These are phyloP conservation scores for Solanum bukasovii DNA, from an alignment of 257 asterid genomes.

Conservation along the genomic window DNA sequence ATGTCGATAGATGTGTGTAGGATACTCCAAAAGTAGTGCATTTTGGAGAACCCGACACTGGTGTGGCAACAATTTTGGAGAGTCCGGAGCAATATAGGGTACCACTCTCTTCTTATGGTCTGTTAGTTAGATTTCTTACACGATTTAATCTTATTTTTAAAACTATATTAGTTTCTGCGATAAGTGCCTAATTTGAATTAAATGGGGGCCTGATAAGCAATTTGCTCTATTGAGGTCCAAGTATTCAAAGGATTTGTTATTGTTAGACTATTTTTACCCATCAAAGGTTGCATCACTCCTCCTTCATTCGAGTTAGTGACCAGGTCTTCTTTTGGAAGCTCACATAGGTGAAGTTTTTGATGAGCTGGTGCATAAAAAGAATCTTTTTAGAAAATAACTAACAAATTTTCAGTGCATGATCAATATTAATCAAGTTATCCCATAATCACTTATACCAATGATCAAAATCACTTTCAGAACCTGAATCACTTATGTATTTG, in stretches of 20 bases:
- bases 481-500: neutral
- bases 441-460: neutral
- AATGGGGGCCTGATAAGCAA: neutral
- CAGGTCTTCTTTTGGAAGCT: neutral
- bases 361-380: neutral
- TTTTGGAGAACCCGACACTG: neutral
- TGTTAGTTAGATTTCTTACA: neutral
- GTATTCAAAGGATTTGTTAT: neutral
- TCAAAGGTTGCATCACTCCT: neutral
- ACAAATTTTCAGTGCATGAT: neutral
- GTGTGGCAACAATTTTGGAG: neutral
- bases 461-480: neutral
- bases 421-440: neutral
- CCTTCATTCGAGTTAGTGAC: neutral
- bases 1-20: neutral
- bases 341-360: neutral
- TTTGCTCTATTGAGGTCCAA: neutral
- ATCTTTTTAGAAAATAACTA: neutral
- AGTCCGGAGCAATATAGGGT: neutral
- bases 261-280: neutral
- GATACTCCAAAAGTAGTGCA: neutral
- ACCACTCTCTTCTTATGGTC: neutral
- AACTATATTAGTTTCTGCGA: neutral
- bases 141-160: neutral
- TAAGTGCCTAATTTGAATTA: neutral